Percentiles rank a stretch among this genome's conserved stretches.
Conservation (phyloP, 1,284 basidiomycete genomes). For the Puccinia triticina region DNA sequence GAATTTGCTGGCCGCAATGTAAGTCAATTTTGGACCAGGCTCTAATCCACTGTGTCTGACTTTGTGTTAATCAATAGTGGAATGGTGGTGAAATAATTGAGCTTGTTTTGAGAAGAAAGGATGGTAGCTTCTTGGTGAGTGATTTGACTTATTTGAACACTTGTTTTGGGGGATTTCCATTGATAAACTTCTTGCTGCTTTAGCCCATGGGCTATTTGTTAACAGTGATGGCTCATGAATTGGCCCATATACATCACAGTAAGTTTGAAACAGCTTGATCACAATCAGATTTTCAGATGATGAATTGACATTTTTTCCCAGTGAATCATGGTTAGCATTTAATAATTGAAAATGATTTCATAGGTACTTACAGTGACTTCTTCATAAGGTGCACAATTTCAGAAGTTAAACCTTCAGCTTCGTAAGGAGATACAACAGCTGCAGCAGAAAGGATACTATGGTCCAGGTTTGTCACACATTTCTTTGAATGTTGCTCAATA, state of each 20-base stretch:
- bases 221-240: constrained; percentile 43
- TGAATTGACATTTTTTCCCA: neutral
- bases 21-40: neutral
- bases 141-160: constrained; percentile 59
- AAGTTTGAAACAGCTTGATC: neutral
- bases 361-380: neutral
- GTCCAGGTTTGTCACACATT: constrained; percentile 18
- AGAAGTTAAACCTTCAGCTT: constrained; percentile 33
- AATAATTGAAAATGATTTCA: too few species aligned
- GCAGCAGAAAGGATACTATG: constrained; percentile 38
- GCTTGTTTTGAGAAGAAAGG: constrained; percentile 60
- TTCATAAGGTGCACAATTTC: constrained; percentile 34
- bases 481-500: neutral
- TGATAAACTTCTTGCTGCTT: neutral
- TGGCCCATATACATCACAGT: constrained; percentile 49
- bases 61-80: constrained; percentile 58
- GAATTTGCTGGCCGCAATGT: constrained; percentile 46
- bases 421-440: constrained; percentile 31
- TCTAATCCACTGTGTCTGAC: neutral
- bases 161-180: neutral
- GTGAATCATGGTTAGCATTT: constrained; percentile 39
- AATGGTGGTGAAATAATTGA: constrained; percentile 63
- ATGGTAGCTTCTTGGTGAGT: constrained; percentile 66
- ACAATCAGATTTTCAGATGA: neutral
- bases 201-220: constrained; percentile 42